These are phyloP conservation scores for Eucalyptus caleyi DNA, from an alignment of 345 rosid genomes.

Conservation along the genomic window DNA sequence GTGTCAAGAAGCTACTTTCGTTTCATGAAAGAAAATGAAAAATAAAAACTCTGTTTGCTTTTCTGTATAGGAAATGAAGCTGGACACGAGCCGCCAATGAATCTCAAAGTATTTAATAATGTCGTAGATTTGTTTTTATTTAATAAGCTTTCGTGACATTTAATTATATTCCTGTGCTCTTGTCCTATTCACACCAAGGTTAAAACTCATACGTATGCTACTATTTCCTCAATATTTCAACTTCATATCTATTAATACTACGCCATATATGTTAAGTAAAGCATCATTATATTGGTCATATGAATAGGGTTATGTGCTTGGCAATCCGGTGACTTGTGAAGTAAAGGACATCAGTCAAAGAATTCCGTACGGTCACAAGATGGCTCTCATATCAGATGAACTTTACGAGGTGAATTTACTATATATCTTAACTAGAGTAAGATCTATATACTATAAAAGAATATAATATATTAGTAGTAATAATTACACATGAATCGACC, in stretches of 20 bases:
- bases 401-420: slow-evolving; percentile 25
- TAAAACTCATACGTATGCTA: neutral
- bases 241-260: neutral
- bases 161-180: neutral
- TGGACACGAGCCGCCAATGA: neutral
- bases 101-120: neutral
- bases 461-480: neutral
- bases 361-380: slow-evolving; percentile 23
- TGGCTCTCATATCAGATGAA: slow-evolving; percentile 43
- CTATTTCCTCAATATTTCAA: neutral
- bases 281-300: neutral
- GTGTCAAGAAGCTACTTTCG: neutral
- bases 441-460: neutral
- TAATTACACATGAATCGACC: neutral
- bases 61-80: neutral
- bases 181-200: neutral
- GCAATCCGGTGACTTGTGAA: slow-evolving; percentile 18
- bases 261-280: neutral
- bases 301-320: slow-evolving; percentile 34
- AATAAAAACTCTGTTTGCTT: neutral
- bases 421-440: neutral
- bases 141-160: neutral
- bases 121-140: neutral
- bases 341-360: slow-evolving; percentile 4
- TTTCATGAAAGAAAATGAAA: neutral